phyloP scores from a whole-genome alignment of 495 filamentous ascomycete species.

The Astrothelium subdiscretum region DNA sequence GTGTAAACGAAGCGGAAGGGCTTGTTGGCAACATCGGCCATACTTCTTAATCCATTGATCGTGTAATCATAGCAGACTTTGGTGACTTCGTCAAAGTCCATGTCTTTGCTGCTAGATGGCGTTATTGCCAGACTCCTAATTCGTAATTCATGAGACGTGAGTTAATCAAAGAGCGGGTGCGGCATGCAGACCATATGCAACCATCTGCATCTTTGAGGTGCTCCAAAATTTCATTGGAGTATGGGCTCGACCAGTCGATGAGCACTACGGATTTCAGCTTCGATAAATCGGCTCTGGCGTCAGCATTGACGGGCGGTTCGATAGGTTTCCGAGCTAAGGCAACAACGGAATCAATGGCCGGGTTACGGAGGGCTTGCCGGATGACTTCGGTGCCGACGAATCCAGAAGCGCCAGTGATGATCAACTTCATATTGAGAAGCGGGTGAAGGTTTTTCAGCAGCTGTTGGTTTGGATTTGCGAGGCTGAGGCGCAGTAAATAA shows the following conservation, averaged over 20 bases:
- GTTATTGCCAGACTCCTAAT: too few relatives aligned
- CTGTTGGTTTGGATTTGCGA: too few relatives aligned
- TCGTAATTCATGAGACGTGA: too few relatives aligned
- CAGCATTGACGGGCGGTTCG: neutral
- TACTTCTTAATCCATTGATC: neutral
- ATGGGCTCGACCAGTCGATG: conserved; percentile 8
- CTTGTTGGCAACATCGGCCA: neutral
- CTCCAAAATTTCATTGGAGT: conserved; percentile 2
- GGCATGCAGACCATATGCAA: conserved; percentile 11
- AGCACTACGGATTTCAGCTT: conserved; percentile 14
- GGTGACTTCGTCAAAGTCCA: neutral
- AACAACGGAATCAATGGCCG: conserved; percentile 15
- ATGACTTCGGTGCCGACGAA: conserved; percentile 16
- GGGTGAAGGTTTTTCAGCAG: too few relatives aligned
- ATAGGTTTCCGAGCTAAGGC: conserved; percentile 11
- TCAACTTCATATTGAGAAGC: conserved; percentile 20
- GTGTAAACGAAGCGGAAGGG: neutral
- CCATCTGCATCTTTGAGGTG: conserved; percentile 9
- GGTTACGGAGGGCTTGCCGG: conserved; percentile 13
- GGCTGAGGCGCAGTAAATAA: too few relatives aligned
- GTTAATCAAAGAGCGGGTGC: too few relatives aligned
- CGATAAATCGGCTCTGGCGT: conserved; percentile 5
- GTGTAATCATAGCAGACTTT: neutral
- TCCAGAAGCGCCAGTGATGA: conserved; percentile 16
- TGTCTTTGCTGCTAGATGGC: neutral